Evolutionary conservation across 805 yeast species (phyloP).

Genomic region (Scheffersomyces ergatensis): DNA sequence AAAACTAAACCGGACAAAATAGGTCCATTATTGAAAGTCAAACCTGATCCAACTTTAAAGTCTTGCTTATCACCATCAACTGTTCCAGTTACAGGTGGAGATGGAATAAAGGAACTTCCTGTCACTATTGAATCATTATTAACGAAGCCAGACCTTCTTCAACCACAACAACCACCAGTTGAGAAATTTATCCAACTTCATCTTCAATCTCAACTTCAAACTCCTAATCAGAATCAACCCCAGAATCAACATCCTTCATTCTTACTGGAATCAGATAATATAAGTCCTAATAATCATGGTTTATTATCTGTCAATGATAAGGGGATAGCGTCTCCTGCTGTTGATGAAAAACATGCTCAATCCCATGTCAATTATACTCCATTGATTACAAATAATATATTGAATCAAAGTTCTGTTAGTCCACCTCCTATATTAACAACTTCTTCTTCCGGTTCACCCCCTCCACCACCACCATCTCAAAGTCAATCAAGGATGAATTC

Average conservation of each 20-base stretch:
- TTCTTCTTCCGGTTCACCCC: background rate
- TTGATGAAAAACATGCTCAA: conserved; percentile 4
- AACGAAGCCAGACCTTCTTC: background rate
- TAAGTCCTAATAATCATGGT: conserved; percentile 19
- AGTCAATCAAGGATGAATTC: conserved; percentile 9
- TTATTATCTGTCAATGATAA: conserved; percentile 5
- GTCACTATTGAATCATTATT: background rate
- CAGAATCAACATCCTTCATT: conserved; percentile 14
- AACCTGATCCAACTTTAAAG: conserved; percentile 15
- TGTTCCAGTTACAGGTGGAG: conserved; percentile 1
- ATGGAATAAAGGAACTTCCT: background rate
- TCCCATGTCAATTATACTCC: conserved; percentile 4
- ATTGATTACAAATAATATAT: background rate
- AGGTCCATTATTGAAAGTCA: conserved; percentile 12
- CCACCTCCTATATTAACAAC: background rate
- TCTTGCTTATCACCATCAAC: conserved; percentile 12
- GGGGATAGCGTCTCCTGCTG: conserved; percentile 2
- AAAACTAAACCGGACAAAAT: conserved; percentile 1
- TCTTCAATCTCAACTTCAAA: background rate
- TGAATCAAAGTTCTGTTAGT: background rate
- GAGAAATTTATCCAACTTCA: background rate
- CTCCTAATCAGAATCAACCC: too few relatives aligned
- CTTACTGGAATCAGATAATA: conserved; percentile 10
- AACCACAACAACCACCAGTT: background rate
- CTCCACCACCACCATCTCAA: background rate